Evolutionary conservation across 108 stramenopile genomes (phyloP).

Genomic region (Pseudonitzschia delicatissima): DNA sequence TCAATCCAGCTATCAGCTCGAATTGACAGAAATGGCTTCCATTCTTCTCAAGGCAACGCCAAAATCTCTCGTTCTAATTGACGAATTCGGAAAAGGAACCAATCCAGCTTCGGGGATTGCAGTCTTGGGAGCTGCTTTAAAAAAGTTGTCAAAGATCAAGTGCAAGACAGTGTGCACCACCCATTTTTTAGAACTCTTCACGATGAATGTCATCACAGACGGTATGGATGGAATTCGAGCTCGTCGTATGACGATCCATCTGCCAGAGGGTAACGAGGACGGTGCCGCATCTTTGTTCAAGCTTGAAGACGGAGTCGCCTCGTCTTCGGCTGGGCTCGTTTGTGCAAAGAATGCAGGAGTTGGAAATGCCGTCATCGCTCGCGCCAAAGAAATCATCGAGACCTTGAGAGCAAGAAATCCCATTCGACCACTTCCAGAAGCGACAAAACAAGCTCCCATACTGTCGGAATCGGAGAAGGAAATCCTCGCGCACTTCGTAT

Average conservation of each 20-base stretch:
- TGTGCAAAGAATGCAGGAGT: constrained; percentile 92
- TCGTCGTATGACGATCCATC: constrained; percentile 84
- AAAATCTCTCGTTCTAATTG: constrained; percentile 85
- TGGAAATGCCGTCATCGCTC: constrained; percentile 43
- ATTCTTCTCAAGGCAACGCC: constrained; percentile 67
- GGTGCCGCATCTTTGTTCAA: constrained; percentile 84
- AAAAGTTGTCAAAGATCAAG: constrained; percentile 49
- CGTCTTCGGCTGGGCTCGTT: constrained; percentile 86
- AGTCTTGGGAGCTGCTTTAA: constrained; percentile 80
- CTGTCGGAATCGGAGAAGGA: constrained; percentile 34
- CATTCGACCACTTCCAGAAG: constrained; percentile 57
- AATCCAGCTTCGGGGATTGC: constrained; percentile 92
- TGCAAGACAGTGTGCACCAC: constrained; percentile 88
- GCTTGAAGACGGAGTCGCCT: constrained; percentile 83
- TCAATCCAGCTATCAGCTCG: constrained; percentile 92
- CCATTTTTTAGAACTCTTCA: constrained; percentile 95
- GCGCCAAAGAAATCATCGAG: constrained; percentile 66
- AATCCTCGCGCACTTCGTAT: constrained; percentile 50
- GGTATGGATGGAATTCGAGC: constrained; percentile 71
- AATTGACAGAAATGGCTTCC: constrained; percentile 86
- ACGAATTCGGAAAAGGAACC: constrained; percentile 97
- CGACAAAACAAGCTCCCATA: constrained; percentile 23
- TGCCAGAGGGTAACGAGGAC: constrained; percentile 67
- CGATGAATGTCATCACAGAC: constrained; percentile 71
- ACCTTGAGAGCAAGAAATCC: constrained; percentile 53